phyloP scores from a whole-genome alignment of 176 grass and related monocot species.

The Oryza coarctata region DNA sequence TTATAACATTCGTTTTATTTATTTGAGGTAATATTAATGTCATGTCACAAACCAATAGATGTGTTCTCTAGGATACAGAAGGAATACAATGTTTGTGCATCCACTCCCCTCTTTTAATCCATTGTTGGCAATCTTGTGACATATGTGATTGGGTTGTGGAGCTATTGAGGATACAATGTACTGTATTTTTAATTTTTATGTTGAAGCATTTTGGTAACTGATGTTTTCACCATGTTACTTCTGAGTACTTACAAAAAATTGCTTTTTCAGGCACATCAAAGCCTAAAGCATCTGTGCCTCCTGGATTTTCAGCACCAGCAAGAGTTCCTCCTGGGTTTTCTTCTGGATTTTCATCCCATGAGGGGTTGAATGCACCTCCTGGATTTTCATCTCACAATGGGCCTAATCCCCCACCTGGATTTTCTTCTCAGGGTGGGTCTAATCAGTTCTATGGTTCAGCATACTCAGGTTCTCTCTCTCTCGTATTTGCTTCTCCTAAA shows the following conservation, averaged over 20 bases:
- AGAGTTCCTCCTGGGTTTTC: conserved; percentile 63
- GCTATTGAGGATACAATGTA: background rate
- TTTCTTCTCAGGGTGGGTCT: conserved; percentile 54
- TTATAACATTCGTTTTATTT: background rate
- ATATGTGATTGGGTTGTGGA: background rate
- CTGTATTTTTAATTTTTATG: conserved; percentile 29
- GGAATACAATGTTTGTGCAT: background rate
- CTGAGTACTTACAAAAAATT: conserved; percentile 17
- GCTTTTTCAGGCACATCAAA: conserved; percentile 41
- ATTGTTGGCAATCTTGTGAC: conserved; percentile 8
- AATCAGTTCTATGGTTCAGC: conserved; percentile 46
- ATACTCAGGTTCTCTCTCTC: conserved; percentile 44
- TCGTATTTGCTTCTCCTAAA: background rate
- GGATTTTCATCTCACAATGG: conserved; percentile 54
- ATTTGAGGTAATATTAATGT: conserved; percentile 10
- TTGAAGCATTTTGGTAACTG: conserved; percentile 3
- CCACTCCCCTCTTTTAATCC: conserved; percentile 3
- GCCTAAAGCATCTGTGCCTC: conserved; percentile 52
- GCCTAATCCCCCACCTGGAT: conserved; percentile 42
- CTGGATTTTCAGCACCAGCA: conserved; percentile 57
- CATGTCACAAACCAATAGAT: background rate
- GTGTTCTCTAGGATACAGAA: background rate
- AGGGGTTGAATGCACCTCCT: conserved; percentile 51
- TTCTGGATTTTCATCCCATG: conserved; percentile 59
- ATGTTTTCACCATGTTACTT: conserved; percentile 30